Base-by-base conservation (phyloP, 2,329 filamentous ascomycete genomes). In the Botryotinia narcissicola region DNA sequence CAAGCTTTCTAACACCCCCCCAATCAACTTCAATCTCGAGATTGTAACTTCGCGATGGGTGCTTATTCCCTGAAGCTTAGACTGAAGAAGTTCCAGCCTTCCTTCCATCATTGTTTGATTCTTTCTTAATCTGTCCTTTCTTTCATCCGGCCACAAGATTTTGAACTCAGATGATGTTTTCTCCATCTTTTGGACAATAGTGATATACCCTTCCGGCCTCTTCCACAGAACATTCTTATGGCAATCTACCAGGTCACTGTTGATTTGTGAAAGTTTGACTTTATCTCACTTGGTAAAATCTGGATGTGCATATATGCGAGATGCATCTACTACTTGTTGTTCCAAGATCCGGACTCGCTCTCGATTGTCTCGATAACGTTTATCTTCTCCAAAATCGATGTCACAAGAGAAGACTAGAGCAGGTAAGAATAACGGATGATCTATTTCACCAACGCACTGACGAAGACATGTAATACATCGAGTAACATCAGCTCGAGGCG, bases 21-120 rank as follows among this genome's bases (percentile, higher is more conserved):
- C 71, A 3, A 74, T 71, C 3, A 74, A 40, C 4, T 73, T 70
- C 35, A 74, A 44, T 44, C 71, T 59, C 14, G 66, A 74, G 8
- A 74, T 64, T 12, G 66, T 73, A 35, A 71, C 60, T 57, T 73
- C 32, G 1, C 66, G 60, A 51, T 74, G 73, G 0, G 73, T 71
- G 12, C 63, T 64, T n/a, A 67, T 73, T 9, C 71, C 64, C 48
- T 51, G 48, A 0, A 51, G 48, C 0, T 0, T 51, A 6, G 48
- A 51, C 48, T 51, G 22, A 1, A 51, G 22, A 0, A 51, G 0
- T n/a, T n/a, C 25, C n/a, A 51, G 48, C 48, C 48, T 51, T 14
- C 48, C 48, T 0, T n/a, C 48, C 10, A 51, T 51, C 48, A n/a
- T n/a, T 6, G 10, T 25, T n/a, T 51, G 48, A 32, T 9, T 20